phyloP scores from a whole-genome alignment of 2,329 filamentous ascomycete species.

The Colletotrichum liaoningense region DNA sequence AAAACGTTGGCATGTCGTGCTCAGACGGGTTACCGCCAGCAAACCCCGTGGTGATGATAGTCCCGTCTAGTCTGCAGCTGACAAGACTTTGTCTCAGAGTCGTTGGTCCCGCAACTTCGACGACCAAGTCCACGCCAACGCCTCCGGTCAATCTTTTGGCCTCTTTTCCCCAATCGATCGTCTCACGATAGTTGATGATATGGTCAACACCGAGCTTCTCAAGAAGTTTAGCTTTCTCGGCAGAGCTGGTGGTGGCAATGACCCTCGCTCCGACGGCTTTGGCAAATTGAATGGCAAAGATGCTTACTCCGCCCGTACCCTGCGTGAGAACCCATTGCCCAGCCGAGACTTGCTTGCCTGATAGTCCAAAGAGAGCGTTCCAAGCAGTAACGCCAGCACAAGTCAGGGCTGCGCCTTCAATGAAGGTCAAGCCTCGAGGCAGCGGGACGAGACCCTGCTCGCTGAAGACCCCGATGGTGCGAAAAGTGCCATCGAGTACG shows the following conservation, averaged over 20 bases:
- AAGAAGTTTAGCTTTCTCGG: constrained; percentile 54
- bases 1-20: constrained; percentile 40
- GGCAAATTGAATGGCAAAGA: constrained; percentile 55
- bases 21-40: constrained; percentile 40
- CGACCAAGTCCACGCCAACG: constrained; percentile 53
- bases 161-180: constrained; percentile 50
- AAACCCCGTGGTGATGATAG: constrained; percentile 52
- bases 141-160: constrained; percentile 50
- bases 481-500: constrained; percentile 45
- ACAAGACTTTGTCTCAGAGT: constrained; percentile 53
- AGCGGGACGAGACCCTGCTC: constrained; percentile 70
- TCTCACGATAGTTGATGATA: constrained; percentile 56
- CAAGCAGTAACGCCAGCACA: constrained; percentile 67
- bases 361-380: constrained; percentile 67
- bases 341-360: constrained; percentile 46
- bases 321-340: constrained; percentile 53
- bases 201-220: constrained; percentile 54
- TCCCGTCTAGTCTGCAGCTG: constrained; percentile 53
- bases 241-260: constrained; percentile 57
- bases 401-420: constrained; percentile 68
- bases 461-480: constrained; percentile 43
- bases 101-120: constrained; percentile 55
- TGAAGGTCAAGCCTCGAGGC: constrained; percentile 62
- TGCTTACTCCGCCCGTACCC: constrained; percentile 55
- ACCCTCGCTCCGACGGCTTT: constrained; percentile 53